phyloP scores from a whole-genome alignment of 106 monocot species.

The Acorus gramineus region DNA sequence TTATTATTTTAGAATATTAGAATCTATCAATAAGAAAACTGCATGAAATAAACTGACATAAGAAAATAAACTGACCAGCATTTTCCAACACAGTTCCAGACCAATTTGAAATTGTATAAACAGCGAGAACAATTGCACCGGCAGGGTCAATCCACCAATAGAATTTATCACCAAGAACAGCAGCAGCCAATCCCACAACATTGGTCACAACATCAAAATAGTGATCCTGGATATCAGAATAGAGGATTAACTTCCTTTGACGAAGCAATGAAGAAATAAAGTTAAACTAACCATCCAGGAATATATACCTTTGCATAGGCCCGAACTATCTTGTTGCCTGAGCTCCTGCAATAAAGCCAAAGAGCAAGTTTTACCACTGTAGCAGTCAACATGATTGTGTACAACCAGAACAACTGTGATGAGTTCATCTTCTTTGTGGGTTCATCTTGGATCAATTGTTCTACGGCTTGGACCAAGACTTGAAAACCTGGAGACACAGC shows the following conservation, averaged over 20 bases:
- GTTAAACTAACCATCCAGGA: not conserved
- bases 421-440: constrained; percentile 39
- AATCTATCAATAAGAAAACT: not conserved
- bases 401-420: constrained; percentile 59
- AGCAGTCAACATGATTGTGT: constrained; percentile 76
- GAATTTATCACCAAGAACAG: constrained; percentile 84
- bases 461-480: constrained; percentile 67
- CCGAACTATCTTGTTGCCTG: constrained; percentile 72
- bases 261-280: not conserved
- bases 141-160: constrained; percentile 95
- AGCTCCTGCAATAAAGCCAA: constrained; percentile 77
- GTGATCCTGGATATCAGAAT: constrained; percentile 51
- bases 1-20: not conserved
- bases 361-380: constrained; percentile 76
- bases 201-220: constrained; percentile 96
- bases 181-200: constrained; percentile 74
- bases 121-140: constrained; percentile 80
- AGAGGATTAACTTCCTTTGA: not conserved
- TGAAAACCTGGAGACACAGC: constrained; percentile 54
- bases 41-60: no score
- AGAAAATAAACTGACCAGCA: constrained; percentile 42
- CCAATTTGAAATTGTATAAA: constrained; percentile 87
- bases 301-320: constrained; percentile 81
- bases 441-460: constrained; percentile 49
- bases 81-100: constrained; percentile 86